Conservation (phyloP, 1,139 yeast genomes). For the Suhomyces wounanorum region DNA sequence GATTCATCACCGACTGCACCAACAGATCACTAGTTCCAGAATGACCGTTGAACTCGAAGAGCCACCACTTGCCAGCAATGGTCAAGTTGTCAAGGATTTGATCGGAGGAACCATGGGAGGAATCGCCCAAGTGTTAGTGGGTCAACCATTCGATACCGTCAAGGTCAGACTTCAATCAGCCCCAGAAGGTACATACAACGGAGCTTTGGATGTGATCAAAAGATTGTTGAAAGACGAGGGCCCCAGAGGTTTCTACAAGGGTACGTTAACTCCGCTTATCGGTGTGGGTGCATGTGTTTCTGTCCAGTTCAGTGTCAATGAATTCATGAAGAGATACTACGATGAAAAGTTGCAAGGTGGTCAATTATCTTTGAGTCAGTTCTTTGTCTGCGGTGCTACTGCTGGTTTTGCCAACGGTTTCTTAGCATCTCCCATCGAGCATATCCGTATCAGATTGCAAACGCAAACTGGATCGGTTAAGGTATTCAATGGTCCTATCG, state of each 20-base stretch:
- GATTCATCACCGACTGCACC: background rate
- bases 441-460: constrained; percentile 85
- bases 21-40: background rate
- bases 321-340: constrained; percentile 83
- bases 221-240: constrained; percentile 77
- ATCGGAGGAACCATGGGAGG: constrained; percentile 94
- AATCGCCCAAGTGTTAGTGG: constrained; percentile 89
- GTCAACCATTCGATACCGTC: constrained; percentile 95
- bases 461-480: constrained; percentile 63
- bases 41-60: constrained; percentile 53
- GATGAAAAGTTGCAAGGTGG: constrained; percentile 42
- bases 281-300: constrained; percentile 96
- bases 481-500: constrained; percentile 73
- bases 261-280: constrained; percentile 76
- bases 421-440: constrained; percentile 90
- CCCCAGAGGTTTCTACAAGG: constrained; percentile 79
- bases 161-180: constrained; percentile 90
- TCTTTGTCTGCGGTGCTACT: constrained; percentile 77
- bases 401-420: constrained; percentile 90
- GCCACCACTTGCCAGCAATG: constrained; percentile 41
- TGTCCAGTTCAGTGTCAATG: constrained; percentile 80
- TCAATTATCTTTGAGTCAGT: constrained; percentile 54
- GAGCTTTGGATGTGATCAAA: constrained; percentile 75
- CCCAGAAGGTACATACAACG: constrained; percentile 70
- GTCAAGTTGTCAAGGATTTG: constrained; percentile 74